A percentile compares a stretch with the other conserved stretches of the same genome.
These are phyloP conservation scores for Huiozyma naganishii DNA, from an alignment of 805 yeast species.

Conservation along the genomic window DNA sequence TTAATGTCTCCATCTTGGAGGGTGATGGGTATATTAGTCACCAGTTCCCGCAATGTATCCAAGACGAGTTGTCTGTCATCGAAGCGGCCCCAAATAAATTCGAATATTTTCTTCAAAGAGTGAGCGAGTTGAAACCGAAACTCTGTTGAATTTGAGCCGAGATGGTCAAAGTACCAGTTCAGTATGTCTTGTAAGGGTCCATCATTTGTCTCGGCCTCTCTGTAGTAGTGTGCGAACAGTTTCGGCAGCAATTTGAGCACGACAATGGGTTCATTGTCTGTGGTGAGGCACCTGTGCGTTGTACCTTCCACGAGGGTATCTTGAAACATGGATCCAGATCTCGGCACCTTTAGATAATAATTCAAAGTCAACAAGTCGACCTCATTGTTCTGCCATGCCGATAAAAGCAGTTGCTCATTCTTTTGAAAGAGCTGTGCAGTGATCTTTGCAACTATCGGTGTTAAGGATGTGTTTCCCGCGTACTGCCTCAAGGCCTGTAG, in stretches of 20 bases:
- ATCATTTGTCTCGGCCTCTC: no score
- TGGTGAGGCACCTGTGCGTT: not conserved
- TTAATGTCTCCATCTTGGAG: slow-evolving; percentile 18
- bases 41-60: slow-evolving; percentile 21
- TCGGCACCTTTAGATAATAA: slow-evolving; percentile 7
- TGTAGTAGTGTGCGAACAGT: slow-evolving; percentile 5
- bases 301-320: not conserved
- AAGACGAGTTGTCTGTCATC: slow-evolving; percentile 13
- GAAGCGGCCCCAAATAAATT: slow-evolving; percentile 22
- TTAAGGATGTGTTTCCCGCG: slow-evolving; percentile 34
- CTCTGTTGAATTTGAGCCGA: slow-evolving; percentile 40
- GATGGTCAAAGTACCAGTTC: slow-evolving; percentile 34
- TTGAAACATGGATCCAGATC: not conserved
- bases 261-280: not conserved
- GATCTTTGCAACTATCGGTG: slow-evolving; percentile 23
- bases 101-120: slow-evolving; percentile 41
- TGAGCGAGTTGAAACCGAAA: slow-evolving; percentile 61
- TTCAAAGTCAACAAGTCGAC: slow-evolving; percentile 12
- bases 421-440: slow-evolving; percentile 25
- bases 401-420: slow-evolving; percentile 11
- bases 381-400: slow-evolving; percentile 1
- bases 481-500: slow-evolving; percentile 27
- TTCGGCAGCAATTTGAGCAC: slow-evolving; percentile 16
- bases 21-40: slow-evolving; percentile 14
- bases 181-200: slow-evolving; percentile 30